Evolutionary conservation across 2,329 filamentous ascomycete species (phyloP), one percentile per base, ranked within the genome.

Genomic region (Xylaria sp.): DNA sequence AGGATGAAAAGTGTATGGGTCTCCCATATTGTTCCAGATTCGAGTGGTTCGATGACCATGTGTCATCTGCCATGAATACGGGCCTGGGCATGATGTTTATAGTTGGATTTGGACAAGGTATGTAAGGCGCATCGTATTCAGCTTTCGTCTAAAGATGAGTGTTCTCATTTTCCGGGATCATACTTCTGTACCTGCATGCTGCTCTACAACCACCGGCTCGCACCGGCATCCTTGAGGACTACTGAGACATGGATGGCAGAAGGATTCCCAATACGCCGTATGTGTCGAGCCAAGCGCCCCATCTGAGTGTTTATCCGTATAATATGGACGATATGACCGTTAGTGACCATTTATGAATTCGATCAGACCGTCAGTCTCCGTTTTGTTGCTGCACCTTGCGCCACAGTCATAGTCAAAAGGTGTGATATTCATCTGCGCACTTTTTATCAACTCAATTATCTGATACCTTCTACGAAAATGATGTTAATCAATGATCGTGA

Each of bases 211-310:
- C 38, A 31, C 38, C 17, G 42, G 40, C 28, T 38, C 11, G 11
- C 11, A 38, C 36, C 36, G 36, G 36, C 36, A 38, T 38, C 36
- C 11, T 10, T 38, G 10, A 20, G 31, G 20, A 57, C 40, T 40
- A 56, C 33, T 56, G 20, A 57, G 63, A 49, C 57, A 40, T 40
- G 13, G 31, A 31, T 48, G 49, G 31, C 15, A 28, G 42, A 57
- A 62, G 31, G 42, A 51, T 62, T 59, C 60, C 44, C 36, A 56
- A 67, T 67, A 67, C 65, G 54, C 36, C 60, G 57, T 67, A 67
- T 28, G n/a, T 20, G 56, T 20, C 38, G 56, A 59, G 56, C 40
- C 38, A 28, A 26, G 17, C n/a, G 17, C 40, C 40, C 46, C 23
- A 44, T 49, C 10, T n/a, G 28, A 36, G 33, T 36, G 2, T 9